Evolutionary conservation across 2,329 filamentous ascomycete genomes (phyloP).

Genomic region (Beauveria rudraprayagi): DNA sequence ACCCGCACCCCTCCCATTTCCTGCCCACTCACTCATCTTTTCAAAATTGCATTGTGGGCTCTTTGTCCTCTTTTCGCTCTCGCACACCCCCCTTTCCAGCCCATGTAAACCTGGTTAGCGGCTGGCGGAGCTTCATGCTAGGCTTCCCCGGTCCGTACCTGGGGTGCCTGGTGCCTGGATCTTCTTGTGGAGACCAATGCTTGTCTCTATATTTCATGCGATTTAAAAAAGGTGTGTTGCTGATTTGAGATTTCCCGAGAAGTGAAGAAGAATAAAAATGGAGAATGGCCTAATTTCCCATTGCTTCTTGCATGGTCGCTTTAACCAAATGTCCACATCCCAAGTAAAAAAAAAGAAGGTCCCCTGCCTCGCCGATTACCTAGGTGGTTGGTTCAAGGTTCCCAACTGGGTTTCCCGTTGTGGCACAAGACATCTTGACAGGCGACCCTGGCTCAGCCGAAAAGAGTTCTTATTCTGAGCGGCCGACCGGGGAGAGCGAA

Average conservation of each 20-base stretch:
- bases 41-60: neutral
- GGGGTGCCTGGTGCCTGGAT: slow-evolving; percentile 7
- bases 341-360: neutral
- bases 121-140: neutral
- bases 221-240: neutral
- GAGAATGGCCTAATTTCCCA: slow-evolving; percentile 1
- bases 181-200: neutral
- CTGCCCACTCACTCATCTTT: too few species aligned
- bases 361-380: neutral
- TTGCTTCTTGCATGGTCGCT: neutral
- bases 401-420: too few species aligned
- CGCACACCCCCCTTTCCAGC: neutral
- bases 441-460: neutral
- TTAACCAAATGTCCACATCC: too few species aligned
- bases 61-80: neutral
- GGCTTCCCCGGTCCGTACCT: slow-evolving; percentile 10
- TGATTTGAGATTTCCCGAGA: slow-evolving; percentile 6
- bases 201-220: neutral
- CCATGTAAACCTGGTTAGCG: too few species aligned
- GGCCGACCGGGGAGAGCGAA: neutral
- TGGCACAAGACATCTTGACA: neutral
- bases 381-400: neutral
- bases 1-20: neutral
- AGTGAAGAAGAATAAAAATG: neutral
- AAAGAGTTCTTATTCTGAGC: neutral